Evolutionary conservation across 768 basidiomycete species (phyloP).

Genomic region (Coprinopsis cinerea): DNA sequence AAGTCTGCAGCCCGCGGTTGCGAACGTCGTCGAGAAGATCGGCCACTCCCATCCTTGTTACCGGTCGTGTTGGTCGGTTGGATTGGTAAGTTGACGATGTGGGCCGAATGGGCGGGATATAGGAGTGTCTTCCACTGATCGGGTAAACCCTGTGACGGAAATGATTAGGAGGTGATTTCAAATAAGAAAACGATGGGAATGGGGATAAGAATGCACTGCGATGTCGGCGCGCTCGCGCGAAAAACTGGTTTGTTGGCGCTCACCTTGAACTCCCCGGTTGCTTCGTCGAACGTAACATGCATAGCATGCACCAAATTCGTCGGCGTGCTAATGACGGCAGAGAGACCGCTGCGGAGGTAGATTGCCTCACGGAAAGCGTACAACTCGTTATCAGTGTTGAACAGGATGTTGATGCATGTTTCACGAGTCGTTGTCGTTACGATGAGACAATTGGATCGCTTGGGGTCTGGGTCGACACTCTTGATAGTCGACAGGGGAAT

Average conservation of each 20-base stretch:
- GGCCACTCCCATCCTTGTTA: background rate
- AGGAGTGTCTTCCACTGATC: constrained; percentile 16
- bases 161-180: background rate
- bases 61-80: constrained; percentile 1
- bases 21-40: constrained; percentile 5
- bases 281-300: constrained; percentile 28
- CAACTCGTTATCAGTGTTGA: constrained; percentile 22
- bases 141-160: constrained; percentile 15
- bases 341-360: constrained; percentile 20
- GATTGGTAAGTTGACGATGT: constrained; percentile 8
- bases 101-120: constrained; percentile 1
- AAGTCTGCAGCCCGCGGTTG: constrained; percentile 3
- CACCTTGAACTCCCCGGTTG: constrained; percentile 22
- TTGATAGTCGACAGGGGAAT: constrained; percentile 20
- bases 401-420: constrained; percentile 23
- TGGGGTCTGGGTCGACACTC: constrained; percentile 21
- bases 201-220: background rate
- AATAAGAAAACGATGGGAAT: background rate
- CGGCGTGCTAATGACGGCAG: constrained; percentile 25
- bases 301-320: constrained; percentile 27
- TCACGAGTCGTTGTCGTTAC: constrained; percentile 16
- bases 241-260: background rate
- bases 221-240: background rate
- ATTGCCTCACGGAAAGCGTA: constrained; percentile 29
- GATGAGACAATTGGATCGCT: constrained; percentile 21